Evolutionary conservation across 371 early-diverging fungal species (phyloP).

Genomic region (Rhizopus microsporus): DNA sequence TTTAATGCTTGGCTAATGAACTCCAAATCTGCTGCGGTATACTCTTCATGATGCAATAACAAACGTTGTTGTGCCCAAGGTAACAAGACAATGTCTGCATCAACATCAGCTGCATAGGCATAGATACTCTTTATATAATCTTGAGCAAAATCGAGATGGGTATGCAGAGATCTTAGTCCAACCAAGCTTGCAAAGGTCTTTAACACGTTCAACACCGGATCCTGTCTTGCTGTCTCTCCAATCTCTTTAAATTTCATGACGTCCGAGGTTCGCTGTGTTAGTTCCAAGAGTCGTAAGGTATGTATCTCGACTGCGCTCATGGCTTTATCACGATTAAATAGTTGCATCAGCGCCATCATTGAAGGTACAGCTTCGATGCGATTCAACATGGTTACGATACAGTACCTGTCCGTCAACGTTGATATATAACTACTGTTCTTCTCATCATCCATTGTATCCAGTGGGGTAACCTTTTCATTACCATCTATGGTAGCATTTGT

Average conservation of each 20-base stretch:
- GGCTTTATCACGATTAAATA: conserved; percentile 40
- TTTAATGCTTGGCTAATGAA: conserved; percentile 23
- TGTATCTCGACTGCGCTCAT: conserved; percentile 25
- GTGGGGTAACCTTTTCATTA: not conserved
- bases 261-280: conserved; percentile 71
- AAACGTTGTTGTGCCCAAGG: conserved; percentile 20
- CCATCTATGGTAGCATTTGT: conserved; percentile 1
- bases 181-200: conserved; percentile 71
- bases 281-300: conserved; percentile 70
- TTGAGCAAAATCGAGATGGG: conserved; percentile 28
- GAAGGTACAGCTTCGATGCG: conserved; percentile 68
- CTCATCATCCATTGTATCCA: not conserved
- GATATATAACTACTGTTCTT: not conserved
- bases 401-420: conserved; percentile 3
- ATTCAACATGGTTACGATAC: conserved; percentile 65
- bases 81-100: conserved; percentile 33
- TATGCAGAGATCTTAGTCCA: conserved; percentile 42
- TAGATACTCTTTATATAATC: conserved; percentile 27
- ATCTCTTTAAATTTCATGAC: conserved; percentile 72
- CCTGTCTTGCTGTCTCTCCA: conserved; percentile 54
- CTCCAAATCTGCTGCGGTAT: conserved; percentile 14
- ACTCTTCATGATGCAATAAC: conserved; percentile 4
- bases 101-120: conserved; percentile 16
- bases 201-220: conserved; percentile 76
- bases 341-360: conserved; percentile 70